Evolutionary conservation across 2,329 filamentous ascomycete genomes (phyloP).

Genomic region (Stagonosporopsis cucurbitacearum): DNA sequence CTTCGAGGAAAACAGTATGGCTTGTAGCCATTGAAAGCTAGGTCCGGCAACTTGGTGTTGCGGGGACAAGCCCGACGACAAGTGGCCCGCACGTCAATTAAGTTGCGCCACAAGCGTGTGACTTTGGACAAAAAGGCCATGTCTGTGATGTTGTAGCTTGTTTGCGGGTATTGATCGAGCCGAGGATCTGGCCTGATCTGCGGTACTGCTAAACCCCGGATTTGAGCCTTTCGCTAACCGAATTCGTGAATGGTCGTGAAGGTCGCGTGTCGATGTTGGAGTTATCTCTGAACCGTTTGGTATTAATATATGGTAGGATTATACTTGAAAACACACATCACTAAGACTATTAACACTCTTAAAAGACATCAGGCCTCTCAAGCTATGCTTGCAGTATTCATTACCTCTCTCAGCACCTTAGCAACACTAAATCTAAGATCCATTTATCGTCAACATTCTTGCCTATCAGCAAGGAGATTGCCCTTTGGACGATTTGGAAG

Average conservation of each 20-base stretch:
- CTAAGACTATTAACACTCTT: too few relatives aligned
- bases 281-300: neutral
- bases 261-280: neutral
- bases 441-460: neutral
- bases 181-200: slow-evolving; percentile 4
- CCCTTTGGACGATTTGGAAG: neutral
- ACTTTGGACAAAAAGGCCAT: neutral
- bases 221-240: neutral
- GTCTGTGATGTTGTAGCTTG: neutral
- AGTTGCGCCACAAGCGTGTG: neutral
- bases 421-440: too few relatives aligned
- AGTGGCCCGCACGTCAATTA: neutral
- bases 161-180: neutral
- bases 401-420: too few relatives aligned
- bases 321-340: too few relatives aligned
- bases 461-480: neutral
- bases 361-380: too few relatives aligned
- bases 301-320: too few relatives aligned
- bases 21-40: neutral
- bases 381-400: too few relatives aligned
- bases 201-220: neutral
- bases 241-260: neutral
- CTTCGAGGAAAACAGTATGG: neutral
- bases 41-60: neutral
- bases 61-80: neutral